These are phyloP conservation scores for Tremellales sp. DNA, from an alignment of 1,284 basidiomycete genomes.

Conservation along the genomic window DNA sequence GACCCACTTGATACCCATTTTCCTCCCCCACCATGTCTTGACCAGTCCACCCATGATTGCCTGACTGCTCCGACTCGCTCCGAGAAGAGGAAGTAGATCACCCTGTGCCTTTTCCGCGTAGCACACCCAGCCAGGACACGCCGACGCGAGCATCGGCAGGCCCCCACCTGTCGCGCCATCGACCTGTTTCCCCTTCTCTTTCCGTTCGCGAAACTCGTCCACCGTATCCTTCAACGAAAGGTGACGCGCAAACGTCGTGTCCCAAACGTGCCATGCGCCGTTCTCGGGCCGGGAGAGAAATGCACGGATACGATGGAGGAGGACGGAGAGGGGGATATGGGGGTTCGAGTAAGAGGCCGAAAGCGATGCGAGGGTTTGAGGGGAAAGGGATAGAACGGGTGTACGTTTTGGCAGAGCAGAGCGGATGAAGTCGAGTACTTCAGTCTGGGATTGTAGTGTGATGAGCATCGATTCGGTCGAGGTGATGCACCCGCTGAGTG, in stretches of 20 bases:
- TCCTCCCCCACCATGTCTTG: slow-evolving; percentile 72
- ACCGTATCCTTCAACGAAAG: slow-evolving; percentile 77
- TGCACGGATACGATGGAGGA: slow-evolving; percentile 63
- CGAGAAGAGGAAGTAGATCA: slow-evolving; percentile 88
- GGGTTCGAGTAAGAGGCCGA: slow-evolving; percentile 30
- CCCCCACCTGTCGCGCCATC: slow-evolving; percentile 13
- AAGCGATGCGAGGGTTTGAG: slow-evolving; percentile 79
- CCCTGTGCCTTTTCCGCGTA: slow-evolving; percentile 97
- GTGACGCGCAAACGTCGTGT: slow-evolving; percentile 92
- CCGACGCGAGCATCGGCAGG: slow-evolving; percentile 88
- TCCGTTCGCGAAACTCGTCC: slow-evolving; percentile 73
- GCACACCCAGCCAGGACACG: slow-evolving; percentile 98
- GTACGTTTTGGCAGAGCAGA: slow-evolving; percentile 54
- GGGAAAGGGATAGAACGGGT: slow-evolving; percentile 81
- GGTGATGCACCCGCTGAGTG: slow-evolving; percentile 85
- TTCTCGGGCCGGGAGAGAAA: slow-evolving; percentile 51
- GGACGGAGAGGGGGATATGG: slow-evolving; percentile 55
- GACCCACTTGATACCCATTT: slow-evolving; percentile 64
- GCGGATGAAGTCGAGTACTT: slow-evolving; percentile 72
- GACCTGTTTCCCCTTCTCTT: slow-evolving; percentile 38
- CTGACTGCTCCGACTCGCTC: slow-evolving; percentile 84
- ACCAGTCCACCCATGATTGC: slow-evolving; percentile 90
- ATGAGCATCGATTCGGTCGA: slow-evolving; percentile 96
- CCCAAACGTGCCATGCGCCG: slow-evolving; percentile 63
- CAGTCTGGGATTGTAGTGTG: slow-evolving; percentile 91